These are phyloP conservation scores for Cephalotrichum gorgonifer DNA, from an alignment of 2,329 filamentous ascomycete genomes.

Conservation along the genomic window DNA sequence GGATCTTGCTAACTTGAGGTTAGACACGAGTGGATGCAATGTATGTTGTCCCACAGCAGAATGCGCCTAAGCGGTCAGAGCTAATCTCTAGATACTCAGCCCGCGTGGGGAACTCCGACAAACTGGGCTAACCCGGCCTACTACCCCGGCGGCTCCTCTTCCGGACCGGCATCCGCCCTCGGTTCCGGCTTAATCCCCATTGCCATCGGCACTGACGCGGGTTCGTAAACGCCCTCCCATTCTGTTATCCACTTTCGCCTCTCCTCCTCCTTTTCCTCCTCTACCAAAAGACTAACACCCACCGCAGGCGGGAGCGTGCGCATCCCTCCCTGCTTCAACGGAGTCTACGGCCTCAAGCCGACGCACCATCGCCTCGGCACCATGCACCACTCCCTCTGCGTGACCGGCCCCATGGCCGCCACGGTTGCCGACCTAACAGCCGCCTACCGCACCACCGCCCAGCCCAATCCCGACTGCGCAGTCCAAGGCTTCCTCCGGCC, in stretches of 20 bases:
- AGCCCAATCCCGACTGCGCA: slow-evolving; percentile 54
- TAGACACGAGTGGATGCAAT: slow-evolving; percentile 77
- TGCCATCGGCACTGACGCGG: slow-evolving; percentile 61
- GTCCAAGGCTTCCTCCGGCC: slow-evolving; percentile 54
- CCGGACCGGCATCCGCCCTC: slow-evolving; percentile 63
- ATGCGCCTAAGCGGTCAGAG: background rate
- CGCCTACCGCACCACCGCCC: slow-evolving; percentile 71
- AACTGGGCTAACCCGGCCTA: slow-evolving; percentile 70
- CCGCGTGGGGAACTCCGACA: slow-evolving; percentile 59
- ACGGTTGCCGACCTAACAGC: slow-evolving; percentile 69
- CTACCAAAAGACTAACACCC: slow-evolving; percentile 6
- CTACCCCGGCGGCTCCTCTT: slow-evolving; percentile 74
- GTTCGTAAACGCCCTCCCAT: slow-evolving; percentile 20
- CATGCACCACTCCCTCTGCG: slow-evolving; percentile 43
- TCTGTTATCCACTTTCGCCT: background rate
- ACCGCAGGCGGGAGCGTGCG: slow-evolving; percentile 56
- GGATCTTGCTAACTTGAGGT: background rate
- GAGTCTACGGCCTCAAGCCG: slow-evolving; percentile 72
- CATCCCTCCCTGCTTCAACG: slow-evolving; percentile 66
- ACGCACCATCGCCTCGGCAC: slow-evolving; percentile 59
- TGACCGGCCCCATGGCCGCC: slow-evolving; percentile 65
- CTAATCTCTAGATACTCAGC: slow-evolving; percentile 32
- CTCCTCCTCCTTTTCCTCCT: background rate
- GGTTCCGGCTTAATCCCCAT: slow-evolving; percentile 65
- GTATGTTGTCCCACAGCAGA: slow-evolving; percentile 19